Evolutionary conservation across 2,329 filamentous ascomycete genomes (phyloP), one percentile per base, ranked within the genome.

Genomic region (Fusarium tuaranense): DNA sequence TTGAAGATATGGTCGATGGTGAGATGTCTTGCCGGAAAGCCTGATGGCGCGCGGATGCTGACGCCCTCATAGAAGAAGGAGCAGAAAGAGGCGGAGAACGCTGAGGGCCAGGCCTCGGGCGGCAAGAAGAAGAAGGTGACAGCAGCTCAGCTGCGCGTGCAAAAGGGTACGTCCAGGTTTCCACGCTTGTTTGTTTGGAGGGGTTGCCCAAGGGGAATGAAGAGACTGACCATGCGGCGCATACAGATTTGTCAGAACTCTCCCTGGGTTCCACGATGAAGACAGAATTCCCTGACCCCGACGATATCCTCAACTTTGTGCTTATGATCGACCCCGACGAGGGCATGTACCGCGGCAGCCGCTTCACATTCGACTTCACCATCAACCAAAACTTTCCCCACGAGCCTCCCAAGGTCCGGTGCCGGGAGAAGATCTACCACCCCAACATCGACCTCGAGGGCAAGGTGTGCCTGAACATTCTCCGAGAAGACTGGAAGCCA

Each of bases 1-100:
- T 90, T 98, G 89, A 98, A 98, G 88, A 98, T 98, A 88, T 98
- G 96, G 97, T 97, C 95, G 80, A 98, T 98, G 96, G 95, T 97
- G 88, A 62, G 80, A 38, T 59, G 22, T 18, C 32, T 34, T 41
- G 38, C 13, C 41, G 20, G n/a, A 9, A 32, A 25, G 39, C 27
- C 9, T 16, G 27, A 12, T 34, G 14, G 55, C 30, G 30, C 39
- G 18, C 27, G 27, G 48, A n/a, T 25, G 69, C 80, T 80, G 39
- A 77, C 53, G 32, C 44, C 27, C 16, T 83, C 80, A 80, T 84
- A 97, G 92, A 95, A 97, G 87, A 97, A 98, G 86, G 94, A 98
- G 88, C 95, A 98, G 88, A 95, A 98, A 86, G 94, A 97, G 86
- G 95, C 94, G 80, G 94, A 95, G 77, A 94, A 95, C 80, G 95